phyloP scores from a whole-genome alignment of 257 asterid species.

The Solanum raphanifolium region DNA sequence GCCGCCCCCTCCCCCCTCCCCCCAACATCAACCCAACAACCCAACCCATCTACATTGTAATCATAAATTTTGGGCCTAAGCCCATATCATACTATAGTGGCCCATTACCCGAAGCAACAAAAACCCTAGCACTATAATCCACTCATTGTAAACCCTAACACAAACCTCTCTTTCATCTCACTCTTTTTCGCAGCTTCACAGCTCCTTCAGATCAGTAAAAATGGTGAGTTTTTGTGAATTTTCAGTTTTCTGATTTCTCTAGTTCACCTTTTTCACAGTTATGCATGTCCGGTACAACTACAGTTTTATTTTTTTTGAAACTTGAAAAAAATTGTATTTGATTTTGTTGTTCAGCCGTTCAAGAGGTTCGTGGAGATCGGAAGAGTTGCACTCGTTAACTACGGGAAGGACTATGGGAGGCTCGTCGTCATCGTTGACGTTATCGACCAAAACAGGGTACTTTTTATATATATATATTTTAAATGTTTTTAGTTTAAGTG shows the following conservation, averaged over 20 bases:
- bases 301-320: neutral
- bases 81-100: neutral
- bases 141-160: neutral
- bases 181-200: neutral
- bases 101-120: neutral
- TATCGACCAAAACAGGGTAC: conserved; percentile 4
- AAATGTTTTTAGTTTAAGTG: conserved; percentile 16
- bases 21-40: neutral
- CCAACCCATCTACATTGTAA: neutral
- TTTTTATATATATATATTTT: no score
- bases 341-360: conserved; percentile 43
- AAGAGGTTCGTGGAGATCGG: conserved; percentile 83
- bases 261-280: neutral
- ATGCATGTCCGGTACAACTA: neutral
- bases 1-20: rapidly evolving
- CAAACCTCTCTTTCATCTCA: neutral
- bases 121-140: neutral
- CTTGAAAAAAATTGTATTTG: neutral
- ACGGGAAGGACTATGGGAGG: conserved; percentile 60
- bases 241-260: neutral
- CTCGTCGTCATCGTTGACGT: conserved; percentile 71
- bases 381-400: conserved; percentile 68
- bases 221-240: conserved; percentile 5
- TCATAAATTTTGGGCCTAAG: neutral
- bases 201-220: neutral